phyloP scores from a whole-genome alignment of 1,139 yeast species.

The Arxiozyma heterogenica region DNA sequence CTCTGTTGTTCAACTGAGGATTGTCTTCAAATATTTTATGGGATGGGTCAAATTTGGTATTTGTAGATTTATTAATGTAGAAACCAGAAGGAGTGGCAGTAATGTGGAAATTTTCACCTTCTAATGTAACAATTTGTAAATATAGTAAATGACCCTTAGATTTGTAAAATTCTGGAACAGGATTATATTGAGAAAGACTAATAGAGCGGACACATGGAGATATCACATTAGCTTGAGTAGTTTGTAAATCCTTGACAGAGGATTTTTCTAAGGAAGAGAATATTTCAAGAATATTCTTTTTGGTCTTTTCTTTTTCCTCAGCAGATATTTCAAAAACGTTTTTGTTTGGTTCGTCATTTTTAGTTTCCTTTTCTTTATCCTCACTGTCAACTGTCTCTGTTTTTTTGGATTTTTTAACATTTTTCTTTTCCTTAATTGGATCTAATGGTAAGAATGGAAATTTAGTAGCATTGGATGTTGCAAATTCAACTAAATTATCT shows the following conservation, averaged over 20 bases:
- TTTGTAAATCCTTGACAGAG: constrained; percentile 15
- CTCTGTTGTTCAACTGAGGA: constrained; percentile 17
- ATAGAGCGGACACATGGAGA: constrained; percentile 41
- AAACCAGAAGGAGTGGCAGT: constrained; percentile 77
- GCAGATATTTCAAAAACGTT: constrained; percentile 24
- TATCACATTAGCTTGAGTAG: constrained; percentile 24
- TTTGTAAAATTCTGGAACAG: constrained; percentile 57
- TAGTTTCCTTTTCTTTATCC: constrained; percentile 6
- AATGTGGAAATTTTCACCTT: constrained; percentile 68
- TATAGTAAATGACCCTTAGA: constrained; percentile 74
- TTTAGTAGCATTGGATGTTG: constrained; percentile 26
- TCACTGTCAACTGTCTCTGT: constrained; percentile 6
- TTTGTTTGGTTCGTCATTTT: constrained; percentile 13
- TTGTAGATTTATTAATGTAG: constrained; percentile 60
- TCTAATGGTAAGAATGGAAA: constrained; percentile 22
- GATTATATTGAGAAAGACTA: constrained; percentile 76
- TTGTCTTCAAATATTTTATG: constrained; percentile 31
- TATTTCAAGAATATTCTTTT: constrained; percentile 22
- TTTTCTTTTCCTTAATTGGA: constrained; percentile 16
- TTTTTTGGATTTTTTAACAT: constrained; percentile 10
- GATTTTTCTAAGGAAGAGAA: constrained; percentile 16
- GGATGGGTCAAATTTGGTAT: constrained; percentile 60
- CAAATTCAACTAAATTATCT: constrained; percentile 28
- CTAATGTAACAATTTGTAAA: constrained; percentile 65
- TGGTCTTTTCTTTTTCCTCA: constrained; percentile 28